Evolutionary conservation across 1,139 yeast genomes (phyloP), one percentile per base, ranked within the genome.

Genomic region (Taphrina sp.): DNA sequence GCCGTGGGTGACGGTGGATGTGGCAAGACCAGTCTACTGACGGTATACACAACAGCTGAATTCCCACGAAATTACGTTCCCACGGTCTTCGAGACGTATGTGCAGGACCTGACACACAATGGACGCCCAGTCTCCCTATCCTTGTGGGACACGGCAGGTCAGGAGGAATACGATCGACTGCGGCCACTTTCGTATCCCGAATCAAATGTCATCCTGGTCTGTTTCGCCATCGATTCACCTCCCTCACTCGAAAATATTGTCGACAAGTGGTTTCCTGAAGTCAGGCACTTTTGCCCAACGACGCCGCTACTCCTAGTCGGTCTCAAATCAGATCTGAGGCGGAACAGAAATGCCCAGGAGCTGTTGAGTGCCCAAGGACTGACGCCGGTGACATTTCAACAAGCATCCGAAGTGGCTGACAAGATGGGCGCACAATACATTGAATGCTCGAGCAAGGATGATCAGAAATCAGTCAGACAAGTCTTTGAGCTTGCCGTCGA

Each of bases 1-100:
- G 90, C 88, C 20, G 95, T 90, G 3, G 97, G 97, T 3, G 97
- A 90, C 68, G 95, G 95, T 63, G 95, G 94, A 12, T 86, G 95
- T 67, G 97, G 97, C 29, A 90, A 90, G 69, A 90, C 97, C 0
- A 85, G 95, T 63, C 71, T 90, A 60, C 71, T 90, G 59, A 84
- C 28, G 4, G 79, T 90, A n/a, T 92, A 86, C 66, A 49, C 54
- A n/a, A 49, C 54, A 80, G 39, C 38, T 20, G 46, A 38, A n/a
- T 49, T 49, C 26, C 54, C 54, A 90, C 46, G 61, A 61, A 58
- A 78, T 3, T 83, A 85, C 64, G 85, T 84, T n/a, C 96, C 96
- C 2, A 87, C 95, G 0, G 85, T 89, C 22, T 88, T 88, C 70
- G 95, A 88, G 64, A 87, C 87, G 69, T 86, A 86, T 65, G 81